These are phyloP conservation scores for Rhizoctonia solani DNA, from an alignment of 1,284 basidiomycete species.

Conservation along the genomic window DNA sequence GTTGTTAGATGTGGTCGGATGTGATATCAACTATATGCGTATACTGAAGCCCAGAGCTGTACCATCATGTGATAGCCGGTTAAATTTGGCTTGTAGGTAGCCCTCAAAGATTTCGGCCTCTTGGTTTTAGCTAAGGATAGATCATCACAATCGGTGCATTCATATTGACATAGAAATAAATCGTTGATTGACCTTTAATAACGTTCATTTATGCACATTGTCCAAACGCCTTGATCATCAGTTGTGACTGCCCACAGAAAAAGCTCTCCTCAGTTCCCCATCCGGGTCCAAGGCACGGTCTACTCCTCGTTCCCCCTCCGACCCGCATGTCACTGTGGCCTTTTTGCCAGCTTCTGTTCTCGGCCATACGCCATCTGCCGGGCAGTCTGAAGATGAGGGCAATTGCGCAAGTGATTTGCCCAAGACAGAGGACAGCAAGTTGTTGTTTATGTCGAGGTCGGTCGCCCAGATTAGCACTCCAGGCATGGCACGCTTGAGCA, in stretches of 20 bases:
- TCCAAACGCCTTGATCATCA: conserved; percentile 13
- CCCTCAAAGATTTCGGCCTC: too few relatives aligned
- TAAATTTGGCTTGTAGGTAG: too few relatives aligned
- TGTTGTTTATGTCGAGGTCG: conserved; percentile 20
- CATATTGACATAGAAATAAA: too few relatives aligned
- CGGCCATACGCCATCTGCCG: conserved; percentile 20
- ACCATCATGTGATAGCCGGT: too few relatives aligned
- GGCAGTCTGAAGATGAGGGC: neutral
- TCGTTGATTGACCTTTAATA: too few relatives aligned
- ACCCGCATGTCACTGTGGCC: conserved; percentile 4
- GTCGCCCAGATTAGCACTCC: conserved; percentile 26
- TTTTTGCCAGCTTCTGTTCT: conserved; percentile 11
- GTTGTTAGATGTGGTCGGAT: too few relatives aligned
- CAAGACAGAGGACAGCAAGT: conserved; percentile 8
- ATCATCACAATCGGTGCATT: too few relatives aligned
- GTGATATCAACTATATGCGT: too few relatives aligned
- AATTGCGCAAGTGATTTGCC: conserved; percentile 1
- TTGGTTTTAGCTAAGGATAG: too few relatives aligned
- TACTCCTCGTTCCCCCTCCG: conserved; percentile 1
- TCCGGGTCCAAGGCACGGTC: neutral
- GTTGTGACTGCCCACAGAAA: conserved; percentile 3
- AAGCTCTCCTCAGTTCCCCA: conserved; percentile 9
- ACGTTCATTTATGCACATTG: too few relatives aligned
- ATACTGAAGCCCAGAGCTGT: too few relatives aligned
- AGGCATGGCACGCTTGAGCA: conserved; percentile 21